Percentiles rank a stretch among this genome's conserved stretches.
Conservation (phyloP, 2,329 filamentous ascomycete species). For the Botrytis tulipae region DNA sequence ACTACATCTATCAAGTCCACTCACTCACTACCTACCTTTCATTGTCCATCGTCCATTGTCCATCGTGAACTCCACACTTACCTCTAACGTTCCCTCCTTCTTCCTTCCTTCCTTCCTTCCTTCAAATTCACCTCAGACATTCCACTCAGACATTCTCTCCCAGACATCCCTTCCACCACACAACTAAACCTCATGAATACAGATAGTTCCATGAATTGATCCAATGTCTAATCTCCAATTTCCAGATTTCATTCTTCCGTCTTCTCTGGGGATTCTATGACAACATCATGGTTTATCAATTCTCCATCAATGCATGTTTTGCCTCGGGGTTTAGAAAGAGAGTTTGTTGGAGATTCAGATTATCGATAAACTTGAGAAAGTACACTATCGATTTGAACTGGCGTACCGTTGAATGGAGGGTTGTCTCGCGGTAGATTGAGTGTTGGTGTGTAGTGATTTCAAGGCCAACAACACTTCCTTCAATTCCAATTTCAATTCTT, state of each 20-base stretch:
- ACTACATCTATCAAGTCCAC: neutral
- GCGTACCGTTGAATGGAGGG: neutral
- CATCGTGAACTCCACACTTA: slow-evolving; percentile 3
- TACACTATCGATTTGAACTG: slow-evolving; percentile 3
- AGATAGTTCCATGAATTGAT: neutral
- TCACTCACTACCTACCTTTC: neutral
- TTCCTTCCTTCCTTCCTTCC: neutral
- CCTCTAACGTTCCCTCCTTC: neutral
- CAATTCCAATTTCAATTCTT: neutral
- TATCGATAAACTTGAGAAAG: neutral
- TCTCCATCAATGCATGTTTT: neutral
- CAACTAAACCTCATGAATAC: neutral
- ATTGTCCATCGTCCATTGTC: neutral
- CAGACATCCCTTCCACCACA: neutral
- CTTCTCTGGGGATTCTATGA: neutral
- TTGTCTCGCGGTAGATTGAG: neutral
- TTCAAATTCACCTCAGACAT: neutral
- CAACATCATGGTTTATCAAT: neutral
- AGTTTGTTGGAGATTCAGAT: neutral
- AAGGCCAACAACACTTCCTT: neutral
- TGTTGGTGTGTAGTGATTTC: neutral
- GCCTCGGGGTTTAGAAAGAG: neutral
- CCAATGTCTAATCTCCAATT: neutral
- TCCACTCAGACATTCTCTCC: neutral
- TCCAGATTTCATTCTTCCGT: neutral